phyloP scores from a whole-genome alignment of 441 rosid genomes.

The Metrosideros polymorpha region DNA sequence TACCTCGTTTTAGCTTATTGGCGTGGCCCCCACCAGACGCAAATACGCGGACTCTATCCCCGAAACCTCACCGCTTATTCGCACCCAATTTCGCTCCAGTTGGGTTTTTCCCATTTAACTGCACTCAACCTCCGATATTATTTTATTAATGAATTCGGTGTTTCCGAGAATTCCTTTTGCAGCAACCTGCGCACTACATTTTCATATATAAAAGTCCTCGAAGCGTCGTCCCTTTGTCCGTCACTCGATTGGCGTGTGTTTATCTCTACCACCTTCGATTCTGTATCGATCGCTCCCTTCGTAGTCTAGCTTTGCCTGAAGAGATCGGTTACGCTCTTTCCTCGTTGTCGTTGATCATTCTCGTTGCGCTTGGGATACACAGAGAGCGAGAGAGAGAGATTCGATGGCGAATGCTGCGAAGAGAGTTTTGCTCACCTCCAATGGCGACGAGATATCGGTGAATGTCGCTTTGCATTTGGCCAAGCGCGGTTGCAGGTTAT shows the following conservation, averaged over 20 bases:
- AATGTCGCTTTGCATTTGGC: conserved; percentile 61
- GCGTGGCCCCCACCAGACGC: not conserved
- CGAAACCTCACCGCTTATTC: not conserved
- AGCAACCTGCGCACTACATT: not conserved
- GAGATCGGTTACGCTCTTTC: not conserved
- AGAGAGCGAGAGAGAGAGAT: not conserved
- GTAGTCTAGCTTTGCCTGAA: not conserved
- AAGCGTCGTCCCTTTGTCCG: not conserved
- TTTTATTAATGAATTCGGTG: not conserved
- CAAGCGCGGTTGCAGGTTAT: conserved; percentile 70
- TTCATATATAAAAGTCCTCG: not conserved
- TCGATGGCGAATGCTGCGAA: conserved; percentile 38
- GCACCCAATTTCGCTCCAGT: not conserved
- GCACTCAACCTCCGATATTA: not conserved
- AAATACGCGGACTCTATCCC: not conserved
- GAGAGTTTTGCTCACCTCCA: conserved; percentile 68
- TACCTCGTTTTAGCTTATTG: not conserved
- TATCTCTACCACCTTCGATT: not conserved
- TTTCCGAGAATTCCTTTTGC: not conserved
- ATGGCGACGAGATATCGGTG: conserved; percentile 64
- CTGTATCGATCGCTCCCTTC: not conserved
- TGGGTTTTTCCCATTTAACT: not conserved
- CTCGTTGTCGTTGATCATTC: not conserved
- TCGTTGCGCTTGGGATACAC: not conserved
- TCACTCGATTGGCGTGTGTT: not conserved